Base-by-base conservation (phyloP, 2,329 filamentous ascomycete species). In the Neocucurbitaria cava region DNA sequence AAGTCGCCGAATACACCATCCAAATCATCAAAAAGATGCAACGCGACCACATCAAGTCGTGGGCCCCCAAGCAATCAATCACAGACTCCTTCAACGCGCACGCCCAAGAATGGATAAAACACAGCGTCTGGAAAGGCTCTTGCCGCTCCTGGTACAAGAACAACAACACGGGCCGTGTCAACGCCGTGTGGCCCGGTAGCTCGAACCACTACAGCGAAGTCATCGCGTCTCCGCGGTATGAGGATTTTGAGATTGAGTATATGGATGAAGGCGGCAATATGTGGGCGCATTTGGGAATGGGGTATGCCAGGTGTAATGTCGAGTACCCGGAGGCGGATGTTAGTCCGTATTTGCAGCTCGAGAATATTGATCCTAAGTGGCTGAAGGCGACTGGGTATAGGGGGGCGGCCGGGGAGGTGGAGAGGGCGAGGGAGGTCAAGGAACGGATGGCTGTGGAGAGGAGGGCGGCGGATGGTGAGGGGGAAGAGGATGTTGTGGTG, bases 111-210 rank as follows among this genome's bases (percentile, higher is more conserved):
- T 82, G 77, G 77, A 74, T 81, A 59, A 81, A 79, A 61, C 76
- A 81, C 52, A 82, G 79, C 0, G 79, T 82, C 7, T 83, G 78
- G 79, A 80, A 78, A 51, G 73, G 77, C 21, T 70, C 76, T 5
- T 81, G 80, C 50, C 72, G 78, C 39, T 62, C 64, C 1, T 81
- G 79, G 78, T 81, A 81, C 66, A 79, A 78, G 62, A 76, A 83
- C 62, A 74, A 76, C 26, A 64, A 71, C 0, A 74, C 72, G 1
- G 72, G 71, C 1, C 65, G 71, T 4, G 68, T 76, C 20, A 74
- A 73, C 20, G 70, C 81, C 3, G 71, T 84, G 1, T 84, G 78
- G 77, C 82, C 82, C 0, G 83, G 82, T 3, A 78, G 75, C 3
- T 80, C 77, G 0, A 75, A 84, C 38, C 81, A 84, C 49, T 84